Evolutionary conservation across 2,329 filamentous ascomycete species (phyloP).

Genomic region (Thielaviopsis ethacetica): DNA sequence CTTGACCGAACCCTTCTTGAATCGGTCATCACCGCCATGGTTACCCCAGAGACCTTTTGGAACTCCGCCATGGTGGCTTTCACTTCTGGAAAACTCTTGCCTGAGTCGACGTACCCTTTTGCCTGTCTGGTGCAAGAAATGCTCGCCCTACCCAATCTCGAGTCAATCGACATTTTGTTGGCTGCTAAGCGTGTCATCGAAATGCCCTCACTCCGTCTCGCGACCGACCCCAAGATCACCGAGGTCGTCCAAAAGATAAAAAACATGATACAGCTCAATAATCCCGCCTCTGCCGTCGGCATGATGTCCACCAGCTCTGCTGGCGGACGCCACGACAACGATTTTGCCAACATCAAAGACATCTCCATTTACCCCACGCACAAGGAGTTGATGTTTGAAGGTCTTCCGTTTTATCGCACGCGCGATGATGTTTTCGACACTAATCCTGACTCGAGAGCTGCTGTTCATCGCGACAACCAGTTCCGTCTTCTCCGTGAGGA

Average conservation of each 20-base stretch:
- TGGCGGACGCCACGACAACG: slow-evolving; percentile 61
- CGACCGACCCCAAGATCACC: neutral
- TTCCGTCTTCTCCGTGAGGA: slow-evolving; percentile 58
- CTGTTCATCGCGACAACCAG: slow-evolving; percentile 48
- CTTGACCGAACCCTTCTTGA: neutral
- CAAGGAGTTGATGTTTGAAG: slow-evolving; percentile 42
- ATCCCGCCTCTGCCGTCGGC: neutral
- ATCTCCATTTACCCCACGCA: slow-evolving; percentile 49
- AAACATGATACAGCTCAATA: neutral
- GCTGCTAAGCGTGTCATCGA: neutral
- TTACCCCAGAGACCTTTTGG: slow-evolving; percentile 1
- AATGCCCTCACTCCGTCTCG: too few relatives aligned
- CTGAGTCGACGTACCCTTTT: neutral
- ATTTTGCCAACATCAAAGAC: slow-evolving; percentile 41
- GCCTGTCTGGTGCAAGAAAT: neutral
- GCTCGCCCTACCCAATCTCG: neutral
- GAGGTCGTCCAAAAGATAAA: neutral
- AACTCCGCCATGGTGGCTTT: neutral
- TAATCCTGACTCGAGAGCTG: slow-evolving; percentile 21
- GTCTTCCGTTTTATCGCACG: slow-evolving; percentile 37
- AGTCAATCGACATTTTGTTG: neutral
- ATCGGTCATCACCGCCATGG: neutral
- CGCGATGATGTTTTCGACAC: slow-evolving; percentile 31
- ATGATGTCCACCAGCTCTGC: slow-evolving; percentile 17
- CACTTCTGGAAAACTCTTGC: neutral